phyloP scores from a whole-genome alignment of 1,284 basidiomycete species.

The Rhizoctonia solani region DNA sequence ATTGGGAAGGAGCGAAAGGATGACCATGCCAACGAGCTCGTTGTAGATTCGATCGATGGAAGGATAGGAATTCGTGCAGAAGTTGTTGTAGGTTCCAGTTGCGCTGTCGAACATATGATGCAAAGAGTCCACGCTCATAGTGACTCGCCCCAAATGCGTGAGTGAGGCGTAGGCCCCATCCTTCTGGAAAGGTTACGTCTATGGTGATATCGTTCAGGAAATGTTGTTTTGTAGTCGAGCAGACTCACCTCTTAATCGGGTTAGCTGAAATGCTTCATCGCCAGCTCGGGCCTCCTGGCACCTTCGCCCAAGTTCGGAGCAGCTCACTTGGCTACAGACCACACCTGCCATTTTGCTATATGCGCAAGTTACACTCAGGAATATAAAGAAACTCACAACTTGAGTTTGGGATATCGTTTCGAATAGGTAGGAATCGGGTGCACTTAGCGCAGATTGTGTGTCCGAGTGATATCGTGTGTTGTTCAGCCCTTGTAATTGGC shows the following conservation, averaged over 20 bases:
- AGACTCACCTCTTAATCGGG: not conserved
- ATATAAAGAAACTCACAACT: slow-evolving; percentile 12
- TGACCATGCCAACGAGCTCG: slow-evolving; percentile 15
- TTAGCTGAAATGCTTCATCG: slow-evolving; percentile 1
- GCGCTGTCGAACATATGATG: too few relatives aligned
- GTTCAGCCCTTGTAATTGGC: not conserved
- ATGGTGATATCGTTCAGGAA: too few relatives aligned
- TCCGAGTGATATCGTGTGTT: not conserved
- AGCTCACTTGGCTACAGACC: slow-evolving; percentile 8
- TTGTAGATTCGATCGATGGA: not conserved
- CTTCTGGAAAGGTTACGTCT: too few relatives aligned
- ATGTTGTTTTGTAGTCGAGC: not conserved
- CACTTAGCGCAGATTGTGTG: slow-evolving; percentile 15
- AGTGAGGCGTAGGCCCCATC: too few relatives aligned
- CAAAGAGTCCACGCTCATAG: too few relatives aligned
- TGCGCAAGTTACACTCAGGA: not conserved
- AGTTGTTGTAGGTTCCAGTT: too few relatives aligned
- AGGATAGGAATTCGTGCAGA: too few relatives aligned
- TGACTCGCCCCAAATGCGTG: too few relatives aligned
- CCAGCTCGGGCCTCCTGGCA: not conserved
- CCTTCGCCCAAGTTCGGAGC: not conserved
- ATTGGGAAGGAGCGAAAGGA: not conserved
- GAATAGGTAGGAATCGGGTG: slow-evolving; percentile 12
- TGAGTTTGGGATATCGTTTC: slow-evolving; percentile 2
- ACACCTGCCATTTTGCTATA: not conserved